These are phyloP conservation scores for Linnemannia schmuckeri DNA, from an alignment of 192 early-diverging fungal genomes.

Conservation along the genomic window DNA sequence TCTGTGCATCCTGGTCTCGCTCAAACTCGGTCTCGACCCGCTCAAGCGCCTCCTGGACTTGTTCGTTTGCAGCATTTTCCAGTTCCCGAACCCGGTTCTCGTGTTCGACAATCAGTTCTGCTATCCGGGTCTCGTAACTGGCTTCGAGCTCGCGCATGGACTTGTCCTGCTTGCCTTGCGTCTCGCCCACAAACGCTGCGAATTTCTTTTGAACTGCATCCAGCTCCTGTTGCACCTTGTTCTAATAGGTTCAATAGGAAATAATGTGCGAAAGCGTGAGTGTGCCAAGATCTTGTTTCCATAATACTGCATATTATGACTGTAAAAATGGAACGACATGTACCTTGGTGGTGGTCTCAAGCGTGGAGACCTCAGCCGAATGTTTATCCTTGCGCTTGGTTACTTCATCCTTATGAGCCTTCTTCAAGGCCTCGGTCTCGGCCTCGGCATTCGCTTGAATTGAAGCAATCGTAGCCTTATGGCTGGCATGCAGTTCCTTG, in stretches of 20 bases:
- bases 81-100: conserved; percentile 40
- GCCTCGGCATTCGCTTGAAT: conserved; percentile 17
- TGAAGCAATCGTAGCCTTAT: not conserved
- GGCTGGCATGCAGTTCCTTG: conserved; percentile 20
- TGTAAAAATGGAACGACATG: not conserved
- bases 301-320: not conserved
- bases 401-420: conserved; percentile 9
- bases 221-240: conserved; percentile 27
- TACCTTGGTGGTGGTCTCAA: conserved; percentile 30
- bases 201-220: conserved; percentile 32
- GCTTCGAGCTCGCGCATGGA: conserved; percentile 15
- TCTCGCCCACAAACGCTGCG: conserved; percentile 34
- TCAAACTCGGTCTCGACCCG: conserved; percentile 50
- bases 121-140: conserved; percentile 41
- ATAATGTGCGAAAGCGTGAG: not conserved
- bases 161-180: conserved; percentile 22
- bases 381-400: conserved; percentile 13
- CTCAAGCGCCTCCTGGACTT: conserved; percentile 38
- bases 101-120: conserved; percentile 46
- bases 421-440: conserved; percentile 1
- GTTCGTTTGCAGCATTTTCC: conserved; percentile 41
- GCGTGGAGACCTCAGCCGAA: conserved; percentile 5
- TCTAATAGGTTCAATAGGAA: conserved; percentile 12
- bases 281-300: not conserved
- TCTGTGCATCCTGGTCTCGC: conserved; percentile 21